These are phyloP conservation scores for Boletus pseudo-olivaceus DNA, from an alignment of 768 basidiomycete species.

Conservation along the genomic window DNA sequence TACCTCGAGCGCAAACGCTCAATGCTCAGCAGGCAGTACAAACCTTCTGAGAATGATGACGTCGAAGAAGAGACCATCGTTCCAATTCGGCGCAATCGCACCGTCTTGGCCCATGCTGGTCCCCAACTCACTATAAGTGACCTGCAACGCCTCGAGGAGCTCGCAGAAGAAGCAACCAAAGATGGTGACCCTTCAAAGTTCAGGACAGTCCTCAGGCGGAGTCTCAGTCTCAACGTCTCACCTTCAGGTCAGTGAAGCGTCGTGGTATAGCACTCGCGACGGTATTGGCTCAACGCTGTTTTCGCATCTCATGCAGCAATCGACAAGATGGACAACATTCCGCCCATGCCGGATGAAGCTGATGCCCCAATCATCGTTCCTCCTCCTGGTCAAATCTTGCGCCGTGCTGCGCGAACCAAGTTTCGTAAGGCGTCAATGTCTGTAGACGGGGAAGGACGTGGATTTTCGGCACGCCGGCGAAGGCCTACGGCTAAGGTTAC, in stretches of 20 bases:
- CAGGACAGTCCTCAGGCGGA: constrained; percentile 75
- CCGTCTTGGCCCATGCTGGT: constrained; percentile 60
- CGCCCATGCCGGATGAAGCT: constrained; percentile 71
- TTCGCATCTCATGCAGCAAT: constrained; percentile 42
- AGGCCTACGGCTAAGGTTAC: constrained; percentile 24
- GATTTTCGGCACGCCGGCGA: constrained; percentile 50
- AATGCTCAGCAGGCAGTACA: constrained; percentile 93
- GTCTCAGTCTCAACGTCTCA: constrained; percentile 81
- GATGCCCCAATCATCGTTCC: constrained; percentile 87
- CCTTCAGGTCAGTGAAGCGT: constrained; percentile 66
- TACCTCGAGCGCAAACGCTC: constrained; percentile 81
- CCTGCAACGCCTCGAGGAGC: constrained; percentile 88
- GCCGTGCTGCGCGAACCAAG: constrained; percentile 90
- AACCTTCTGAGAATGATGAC: constrained; percentile 73
- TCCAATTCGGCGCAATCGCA: constrained; percentile 65
- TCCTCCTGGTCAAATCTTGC: constrained; percentile 83
- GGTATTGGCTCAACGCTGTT: constrained; percentile 20
- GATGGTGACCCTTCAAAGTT: constrained; percentile 81
- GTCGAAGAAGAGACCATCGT: constrained; percentile 70
- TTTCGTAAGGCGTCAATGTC: constrained; percentile 81
- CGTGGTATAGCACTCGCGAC: constrained; percentile 5
- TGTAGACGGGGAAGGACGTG: constrained; percentile 79
- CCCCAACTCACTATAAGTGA: constrained; percentile 92
- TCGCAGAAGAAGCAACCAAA: constrained; percentile 85
- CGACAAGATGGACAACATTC: constrained; percentile 64